Evolutionary conservation across 345 rosid species (phyloP).

Genomic region (Lepidium didymum): DNA sequence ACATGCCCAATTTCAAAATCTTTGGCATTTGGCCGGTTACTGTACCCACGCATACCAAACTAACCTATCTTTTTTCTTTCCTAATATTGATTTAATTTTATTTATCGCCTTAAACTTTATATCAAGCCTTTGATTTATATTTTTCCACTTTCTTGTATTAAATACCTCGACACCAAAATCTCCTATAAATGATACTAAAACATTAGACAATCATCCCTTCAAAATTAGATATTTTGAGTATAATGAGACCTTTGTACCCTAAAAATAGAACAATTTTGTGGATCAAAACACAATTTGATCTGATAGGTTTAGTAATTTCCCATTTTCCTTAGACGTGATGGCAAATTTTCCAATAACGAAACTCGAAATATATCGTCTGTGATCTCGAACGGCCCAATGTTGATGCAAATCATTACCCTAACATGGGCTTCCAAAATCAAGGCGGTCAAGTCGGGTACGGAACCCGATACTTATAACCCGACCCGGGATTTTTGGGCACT

Average conservation of each 20-base stretch:
- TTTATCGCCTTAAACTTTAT: too few relatives aligned
- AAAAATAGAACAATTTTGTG: not conserved
- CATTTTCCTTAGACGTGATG: conserved; percentile 22
- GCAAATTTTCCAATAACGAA: not conserved
- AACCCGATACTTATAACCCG: conserved; percentile 19
- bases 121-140: too few relatives aligned
- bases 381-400: conserved; percentile 10
- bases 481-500: conserved; percentile 7
- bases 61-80: not conserved
- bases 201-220: not conserved
- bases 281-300: not conserved
- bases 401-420: not conserved
- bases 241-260: conserved; percentile 11
- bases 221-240: not conserved
- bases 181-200: not conserved
- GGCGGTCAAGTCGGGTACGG: not conserved
- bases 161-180: not conserved
- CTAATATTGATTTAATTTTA: too few relatives aligned
- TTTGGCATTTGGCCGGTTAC: conserved; percentile 8
- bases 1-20: not conserved
- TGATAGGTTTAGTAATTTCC: not conserved
- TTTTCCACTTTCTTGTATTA: too few relatives aligned
- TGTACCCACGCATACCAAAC: conserved; percentile 19
- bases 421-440: conserved; percentile 14
- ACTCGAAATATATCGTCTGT: not conserved